These are phyloP conservation scores for Hypoxylon sp. DNA, from an alignment of 2,329 filamentous ascomycete species.

Conservation along the genomic window DNA sequence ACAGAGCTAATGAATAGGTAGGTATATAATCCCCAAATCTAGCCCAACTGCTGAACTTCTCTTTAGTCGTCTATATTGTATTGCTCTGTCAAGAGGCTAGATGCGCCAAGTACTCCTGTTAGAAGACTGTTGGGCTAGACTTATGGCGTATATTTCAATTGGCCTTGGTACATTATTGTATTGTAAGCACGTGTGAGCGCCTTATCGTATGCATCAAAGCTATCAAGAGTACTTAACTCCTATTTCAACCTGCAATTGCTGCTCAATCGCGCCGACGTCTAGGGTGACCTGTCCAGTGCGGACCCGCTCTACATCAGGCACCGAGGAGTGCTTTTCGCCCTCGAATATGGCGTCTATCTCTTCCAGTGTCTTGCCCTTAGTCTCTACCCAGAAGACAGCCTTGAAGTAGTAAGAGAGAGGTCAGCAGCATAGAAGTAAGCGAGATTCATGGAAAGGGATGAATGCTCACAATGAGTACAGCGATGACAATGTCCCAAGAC, in stretches of 20 bases:
- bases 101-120: background rate
- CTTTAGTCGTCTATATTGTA: background rate
- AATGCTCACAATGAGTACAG: conserved; percentile 55
- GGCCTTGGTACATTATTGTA: background rate
- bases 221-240: conserved; percentile 6
- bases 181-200: background rate
- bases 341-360: conserved; percentile 57
- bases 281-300: conserved; percentile 44
- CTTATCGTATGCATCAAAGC: background rate
- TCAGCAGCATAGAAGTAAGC: conserved; percentile 1
- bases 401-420: conserved; percentile 20
- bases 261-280: conserved; percentile 43
- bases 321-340: conserved; percentile 52
- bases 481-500: conserved; percentile 58
- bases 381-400: conserved; percentile 56
- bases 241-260: conserved; percentile 34
- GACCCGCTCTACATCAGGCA: conserved; percentile 49
- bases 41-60: background rate
- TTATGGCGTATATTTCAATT: background rate
- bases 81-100: background rate
- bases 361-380: conserved; percentile 56
- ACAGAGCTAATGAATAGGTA: conserved; percentile 1
- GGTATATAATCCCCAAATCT: conserved; percentile 26
- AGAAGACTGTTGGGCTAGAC: background rate
- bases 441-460: background rate